Evolutionary conservation across 768 basidiomycete species (phyloP), one percentile per base, ranked within the genome.

Genomic region (Tephrocybe sp.): DNA sequence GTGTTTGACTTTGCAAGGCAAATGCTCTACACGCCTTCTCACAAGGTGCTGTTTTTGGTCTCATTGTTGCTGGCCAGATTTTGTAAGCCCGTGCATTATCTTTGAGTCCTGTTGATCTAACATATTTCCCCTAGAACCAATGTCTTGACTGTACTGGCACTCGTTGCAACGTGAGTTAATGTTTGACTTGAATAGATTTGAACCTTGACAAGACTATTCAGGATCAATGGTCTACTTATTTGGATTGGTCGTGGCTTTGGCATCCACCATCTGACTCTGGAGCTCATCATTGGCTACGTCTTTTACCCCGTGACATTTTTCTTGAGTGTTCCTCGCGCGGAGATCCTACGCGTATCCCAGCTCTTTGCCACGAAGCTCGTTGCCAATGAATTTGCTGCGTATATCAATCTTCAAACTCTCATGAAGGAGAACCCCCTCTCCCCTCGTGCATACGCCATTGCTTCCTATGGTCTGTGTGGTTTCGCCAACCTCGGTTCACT

Each of bases 1-100:
- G 15, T 44, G 15, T 42, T 25, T 23, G 23, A 21, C 15, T 29
- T n/a, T 34, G 16, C 37, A 45, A 77, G 76, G 81, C 79, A 41
- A 95, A 95, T 61, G 87, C 82, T 16, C 78, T 95, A 15, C 92
- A 95, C 58, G 93, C 93, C 5, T 95, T 94, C 69, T 84, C 85
- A 47, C 74, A 85, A 59, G 92, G 92, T 51, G 92, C 91, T 12
- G 65, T 83, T 30, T 92, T 94, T 56, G 92, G 93, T 67, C 66
- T 94, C 34, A 71, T 88, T 51, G 88, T 94, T 43, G 92, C 91
- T 8, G 91, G 90, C 16, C 87, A 93, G 62, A 92, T 94, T 62
- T 67, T 92, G 84, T 88, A 63, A 60, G 84, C 58, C 12, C 22
- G 18, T 16, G 33, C 25, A 7, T 34, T 16, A 63, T 65, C 24